A percentile compares a stretch with the other conserved stretches of the same genome.
These are phyloP conservation scores for Thelonectria rubi DNA, from an alignment of 2,329 filamentous ascomycete genomes.

Conservation along the genomic window DNA sequence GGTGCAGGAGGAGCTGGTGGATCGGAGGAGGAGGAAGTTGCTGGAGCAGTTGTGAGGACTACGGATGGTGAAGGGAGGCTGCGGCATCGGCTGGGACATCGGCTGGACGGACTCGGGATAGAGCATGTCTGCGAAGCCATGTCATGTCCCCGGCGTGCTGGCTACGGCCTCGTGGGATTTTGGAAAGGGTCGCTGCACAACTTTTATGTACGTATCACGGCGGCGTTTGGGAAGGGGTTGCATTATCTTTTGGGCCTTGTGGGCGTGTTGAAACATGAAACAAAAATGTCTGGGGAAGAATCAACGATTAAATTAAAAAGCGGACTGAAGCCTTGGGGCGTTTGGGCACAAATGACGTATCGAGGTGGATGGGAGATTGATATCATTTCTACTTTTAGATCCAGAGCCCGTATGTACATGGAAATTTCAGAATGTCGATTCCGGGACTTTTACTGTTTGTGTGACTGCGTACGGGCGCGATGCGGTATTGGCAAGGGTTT, in stretches of 20 bases:
- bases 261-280: constrained; percentile 12
- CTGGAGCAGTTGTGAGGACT: constrained; percentile 76
- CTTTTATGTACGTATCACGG: constrained; percentile 13
- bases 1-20: constrained; percentile 92
- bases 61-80: no score
- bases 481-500: background rate
- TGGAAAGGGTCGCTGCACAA: constrained; percentile 1
- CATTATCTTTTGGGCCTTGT: constrained; percentile 6
- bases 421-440: background rate
- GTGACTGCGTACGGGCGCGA: no score
- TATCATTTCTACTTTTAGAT: no score
- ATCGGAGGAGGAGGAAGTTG: constrained; percentile 82
- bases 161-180: constrained; percentile 2
- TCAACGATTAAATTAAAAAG: background rate
- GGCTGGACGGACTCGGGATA: no score
- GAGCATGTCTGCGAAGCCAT: no score
- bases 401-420: no score
- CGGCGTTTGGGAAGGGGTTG: constrained; percentile 15
- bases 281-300: constrained; percentile 3
- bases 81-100: no score
- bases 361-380: background rate
- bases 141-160: background rate
- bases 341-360: background rate
- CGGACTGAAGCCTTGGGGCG: background rate
- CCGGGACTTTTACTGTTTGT: background rate